Evolutionary conservation across 2,329 filamentous ascomycete species (phyloP).

Genomic region (Exophiala sp.): DNA sequence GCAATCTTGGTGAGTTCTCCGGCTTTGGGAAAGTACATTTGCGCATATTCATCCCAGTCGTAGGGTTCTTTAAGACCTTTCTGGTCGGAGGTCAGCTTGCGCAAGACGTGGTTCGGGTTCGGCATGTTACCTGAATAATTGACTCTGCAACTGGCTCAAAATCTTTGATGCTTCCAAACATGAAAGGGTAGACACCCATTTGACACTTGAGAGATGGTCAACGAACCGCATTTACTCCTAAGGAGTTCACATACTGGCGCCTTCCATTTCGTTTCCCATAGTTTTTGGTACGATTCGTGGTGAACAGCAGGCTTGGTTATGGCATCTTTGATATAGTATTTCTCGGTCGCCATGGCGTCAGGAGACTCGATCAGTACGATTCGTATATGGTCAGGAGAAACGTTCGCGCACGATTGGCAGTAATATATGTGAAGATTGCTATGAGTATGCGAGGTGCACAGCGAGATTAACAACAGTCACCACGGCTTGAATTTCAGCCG

Average conservation of each 20-base stretch:
- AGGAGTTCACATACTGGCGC: slow-evolving; percentile 50
- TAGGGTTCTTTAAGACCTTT: slow-evolving; percentile 64
- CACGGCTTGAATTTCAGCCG: no score
- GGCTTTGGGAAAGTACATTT: slow-evolving; percentile 59
- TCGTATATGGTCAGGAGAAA: background rate
- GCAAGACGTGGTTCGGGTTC: slow-evolving; percentile 1
- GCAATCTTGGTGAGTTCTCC: slow-evolving; percentile 54
- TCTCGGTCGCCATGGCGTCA: slow-evolving; percentile 22
- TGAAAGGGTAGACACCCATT: slow-evolving; percentile 69
- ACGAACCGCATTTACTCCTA: background rate
- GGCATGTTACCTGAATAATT: slow-evolving; percentile 51
- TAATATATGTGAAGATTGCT: no score
- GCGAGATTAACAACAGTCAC: no score
- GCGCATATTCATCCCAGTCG: slow-evolving; percentile 60
- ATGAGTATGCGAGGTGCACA: no score
- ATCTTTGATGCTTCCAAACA: slow-evolving; percentile 66
- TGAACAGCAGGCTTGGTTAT: slow-evolving; percentile 52
- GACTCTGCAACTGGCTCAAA: slow-evolving; percentile 67
- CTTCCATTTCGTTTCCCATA: slow-evolving; percentile 78
- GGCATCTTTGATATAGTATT: slow-evolving; percentile 41
- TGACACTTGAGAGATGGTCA: slow-evolving; percentile 38
- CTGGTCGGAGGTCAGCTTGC: slow-evolving; percentile 28
- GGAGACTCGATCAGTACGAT: background rate
- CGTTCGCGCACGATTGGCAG: no score
- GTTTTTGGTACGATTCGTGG: slow-evolving; percentile 56